Evolutionary conservation across 495 filamentous ascomycete species (phyloP).

Genomic region (Daldinia caldariorum): DNA sequence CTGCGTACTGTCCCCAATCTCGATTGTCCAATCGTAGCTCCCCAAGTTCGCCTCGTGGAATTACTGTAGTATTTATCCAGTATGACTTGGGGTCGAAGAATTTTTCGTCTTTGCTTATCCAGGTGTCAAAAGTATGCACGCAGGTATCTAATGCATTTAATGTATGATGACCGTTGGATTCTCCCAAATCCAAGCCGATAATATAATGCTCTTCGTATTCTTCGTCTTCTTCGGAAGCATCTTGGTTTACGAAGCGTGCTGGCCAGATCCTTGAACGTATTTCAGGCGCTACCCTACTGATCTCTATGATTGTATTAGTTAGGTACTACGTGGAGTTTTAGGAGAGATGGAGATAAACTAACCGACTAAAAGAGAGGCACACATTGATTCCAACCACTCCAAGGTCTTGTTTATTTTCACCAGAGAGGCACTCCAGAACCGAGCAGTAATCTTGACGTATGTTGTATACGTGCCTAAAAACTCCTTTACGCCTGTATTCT

Average conservation of each 20-base stretch:
- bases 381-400: slow-evolving; percentile 66
- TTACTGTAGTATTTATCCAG: slow-evolving; percentile 59
- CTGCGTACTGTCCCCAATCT: slow-evolving; percentile 60
- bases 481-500: slow-evolving; percentile 41
- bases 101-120: slow-evolving; percentile 56
- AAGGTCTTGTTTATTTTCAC: slow-evolving; percentile 58
- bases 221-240: slow-evolving; percentile 31
- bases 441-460: slow-evolving; percentile 63
- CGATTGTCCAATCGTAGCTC: slow-evolving; percentile 54
- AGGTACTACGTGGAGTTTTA: slow-evolving; percentile 14
- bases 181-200: slow-evolving; percentile 60
- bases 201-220: slow-evolving; percentile 66
- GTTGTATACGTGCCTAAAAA: slow-evolving; percentile 58
- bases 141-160: slow-evolving; percentile 1
- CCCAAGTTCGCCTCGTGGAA: slow-evolving; percentile 51
- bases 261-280: slow-evolving; percentile 67
- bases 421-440: slow-evolving; percentile 64
- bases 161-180: slow-evolving; percentile 42
- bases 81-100: slow-evolving; percentile 59
- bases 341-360: slow-evolving; percentile 22
- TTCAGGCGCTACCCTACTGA: slow-evolving; percentile 54
- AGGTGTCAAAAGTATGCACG: slow-evolving; percentile 59
- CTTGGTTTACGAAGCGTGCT: slow-evolving; percentile 57
- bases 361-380: slow-evolving; percentile 60
- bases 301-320: slow-evolving; percentile 51